Evolutionary conservation across 768 basidiomycete species (phyloP), one percentile per base, ranked within the genome.

Genomic region (Boletus patriciae): DNA sequence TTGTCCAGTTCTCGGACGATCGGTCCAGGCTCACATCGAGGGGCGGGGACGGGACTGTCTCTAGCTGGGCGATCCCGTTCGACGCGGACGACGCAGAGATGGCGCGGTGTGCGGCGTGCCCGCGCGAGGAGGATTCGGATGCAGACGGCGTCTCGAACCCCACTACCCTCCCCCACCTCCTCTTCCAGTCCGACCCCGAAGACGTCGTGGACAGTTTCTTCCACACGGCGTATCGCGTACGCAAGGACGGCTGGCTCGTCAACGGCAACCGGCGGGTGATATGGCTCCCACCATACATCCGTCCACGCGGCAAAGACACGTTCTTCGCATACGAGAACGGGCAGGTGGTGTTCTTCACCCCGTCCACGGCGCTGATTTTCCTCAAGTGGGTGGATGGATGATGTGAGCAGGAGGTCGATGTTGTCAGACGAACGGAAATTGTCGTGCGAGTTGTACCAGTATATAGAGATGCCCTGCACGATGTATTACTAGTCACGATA

Each of bases 221-320:
- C 3, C 52, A 46, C 29, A 64, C 57, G 18, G 6, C 62, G 0
- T 64, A 57, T 31, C 58, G 52, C n/a, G 46, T 63, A 9, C 63
- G 52, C 3, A 64, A 61, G 50, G 64, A 64, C 5, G 65, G 64
- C 3, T 66, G 61, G 65, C 61, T 65, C 16, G 58, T 58, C 47
- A 29, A 62, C 1, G 63, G 60, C 6, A 54, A 66, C 3, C 54
- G 48, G 13, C 55, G 64, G 16, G 34, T 66, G 12, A n/a, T 63
- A 31, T 65, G 60, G 64, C 8, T 64, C 0, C 55, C 64, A 8
- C 33, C 53, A 0, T 38, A 1, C 19, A 2, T 40, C 0, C 60
- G 56, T 1, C 59, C 63, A 4, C 47, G 37, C 18, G 50, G 50
- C 27, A 64, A 47, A 12, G 45, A 53, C 5, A 2, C 18, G 19